Conservation (phyloP, 1,284 basidiomycete genomes). For the Fomitopsis palustris region DNA sequence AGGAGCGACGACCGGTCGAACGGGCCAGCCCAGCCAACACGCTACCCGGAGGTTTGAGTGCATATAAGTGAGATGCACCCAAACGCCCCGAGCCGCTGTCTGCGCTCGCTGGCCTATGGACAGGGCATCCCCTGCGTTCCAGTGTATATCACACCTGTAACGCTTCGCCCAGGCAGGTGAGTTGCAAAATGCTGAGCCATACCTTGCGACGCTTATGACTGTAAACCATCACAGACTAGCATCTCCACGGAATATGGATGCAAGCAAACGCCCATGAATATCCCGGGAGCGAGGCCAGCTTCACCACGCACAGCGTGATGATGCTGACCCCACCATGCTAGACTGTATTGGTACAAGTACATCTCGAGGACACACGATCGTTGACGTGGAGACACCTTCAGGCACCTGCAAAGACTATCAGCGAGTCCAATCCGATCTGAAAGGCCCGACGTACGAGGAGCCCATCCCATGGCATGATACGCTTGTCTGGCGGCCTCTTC, state of each 20-base stretch:
- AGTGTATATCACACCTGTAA: neutral
- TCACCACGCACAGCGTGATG: neutral
- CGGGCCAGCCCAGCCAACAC: neutral
- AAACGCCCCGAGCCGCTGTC: neutral
- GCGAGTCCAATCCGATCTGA: neutral
- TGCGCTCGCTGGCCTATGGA: neutral
- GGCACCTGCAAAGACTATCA: neutral
- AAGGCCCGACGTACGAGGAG: slow-evolving; percentile 22
- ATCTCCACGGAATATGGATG: slow-evolving; percentile 5
- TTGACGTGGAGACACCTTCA: neutral
- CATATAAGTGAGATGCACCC: neutral
- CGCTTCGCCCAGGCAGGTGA: neutral
- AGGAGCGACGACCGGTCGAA: neutral
- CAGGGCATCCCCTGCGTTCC: neutral
- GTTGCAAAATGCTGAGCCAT: neutral
- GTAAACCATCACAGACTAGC: slow-evolving; percentile 16
- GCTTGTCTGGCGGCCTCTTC: slow-evolving; percentile 70
- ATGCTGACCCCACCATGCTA: slow-evolving; percentile 10
- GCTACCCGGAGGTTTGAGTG: neutral
- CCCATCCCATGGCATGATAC: slow-evolving; percentile 72
- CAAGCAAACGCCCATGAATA: slow-evolving; percentile 1
- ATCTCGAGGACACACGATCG: slow-evolving; percentile 1
- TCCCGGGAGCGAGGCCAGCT: neutral
- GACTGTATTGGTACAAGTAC: slow-evolving; percentile 19
- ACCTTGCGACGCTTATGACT: neutral